Evolutionary conservation across 805 yeast species (phyloP), one percentile per base, ranked within the genome.

Genomic region (Suhomyces sp.): DNA sequence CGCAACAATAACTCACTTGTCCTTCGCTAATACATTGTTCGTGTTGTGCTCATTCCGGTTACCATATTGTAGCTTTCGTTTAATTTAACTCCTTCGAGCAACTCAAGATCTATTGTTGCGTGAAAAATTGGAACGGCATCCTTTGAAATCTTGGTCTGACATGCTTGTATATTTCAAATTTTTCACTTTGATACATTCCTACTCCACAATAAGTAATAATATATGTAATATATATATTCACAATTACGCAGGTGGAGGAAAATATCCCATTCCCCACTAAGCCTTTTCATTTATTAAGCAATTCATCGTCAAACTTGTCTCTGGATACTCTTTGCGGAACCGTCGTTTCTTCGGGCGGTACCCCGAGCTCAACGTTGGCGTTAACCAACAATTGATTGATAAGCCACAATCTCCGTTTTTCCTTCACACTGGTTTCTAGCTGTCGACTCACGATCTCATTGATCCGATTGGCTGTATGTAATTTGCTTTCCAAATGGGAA

Each of bases 371-470:
- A 18, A 70, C 53, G 35, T 68, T 70, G 4, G 70, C 68, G 35
- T 73, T 73, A 17, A 74, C 43, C 12, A 74, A 46, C 8, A 61
- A 38, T 39, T 74, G 77, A 35, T 69, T 74, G 5, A 54, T 44
- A 5, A 55, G 36, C 70, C 72, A 72, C 18, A 68, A 40, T 22
- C 57, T 50, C 23, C 76, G 55, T 27, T 63, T 62, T 25, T 58
- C 54, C 27, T 54, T 47, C 10, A 61, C 37, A 1, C 55, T 42
- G 1, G 35, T 32, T 5, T 40, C 42, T 20, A 72, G 48, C 22
- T 65, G 53, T 4, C 42, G 45, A 6, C 56, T 53, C 17, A 70
- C 58, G 6, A 70, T 36, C 36, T 62, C 53, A 36, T 68, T 65
- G 16, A 72, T 61, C 33, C 61, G 66, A 11, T 47, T 35, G 2